Conservation (phyloP, 2,329 filamentous ascomycete genomes). For the Neonectria magnoliae region DNA sequence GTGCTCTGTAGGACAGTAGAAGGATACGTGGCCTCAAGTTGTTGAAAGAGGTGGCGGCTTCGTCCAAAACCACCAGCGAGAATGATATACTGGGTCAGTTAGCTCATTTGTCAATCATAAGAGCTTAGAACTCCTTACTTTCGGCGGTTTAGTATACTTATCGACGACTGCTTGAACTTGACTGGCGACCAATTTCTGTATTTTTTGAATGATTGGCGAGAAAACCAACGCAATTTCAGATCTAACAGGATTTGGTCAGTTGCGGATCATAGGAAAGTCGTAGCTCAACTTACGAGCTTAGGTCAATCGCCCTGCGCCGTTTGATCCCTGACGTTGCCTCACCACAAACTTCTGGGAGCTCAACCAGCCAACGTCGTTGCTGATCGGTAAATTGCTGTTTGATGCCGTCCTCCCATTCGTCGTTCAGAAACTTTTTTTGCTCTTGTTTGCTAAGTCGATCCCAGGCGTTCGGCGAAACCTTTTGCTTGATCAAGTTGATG, state of each 20-base stretch:
- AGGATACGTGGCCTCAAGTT: slow-evolving; percentile 14
- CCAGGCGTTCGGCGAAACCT: slow-evolving; percentile 26
- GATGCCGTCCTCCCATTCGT: slow-evolving; percentile 44
- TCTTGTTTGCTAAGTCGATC: neutral
- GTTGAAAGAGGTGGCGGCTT: slow-evolving; percentile 41
- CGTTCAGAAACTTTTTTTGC: slow-evolving; percentile 35
- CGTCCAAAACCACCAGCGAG: slow-evolving; percentile 53
- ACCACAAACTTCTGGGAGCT: slow-evolving; percentile 24
- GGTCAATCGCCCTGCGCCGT: neutral
- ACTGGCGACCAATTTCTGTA: slow-evolving; percentile 33
- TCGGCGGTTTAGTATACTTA: slow-evolving; percentile 33
- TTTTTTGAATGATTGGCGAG: slow-evolving; percentile 29
- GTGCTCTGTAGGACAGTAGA: slow-evolving; percentile 45
- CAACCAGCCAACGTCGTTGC: slow-evolving; percentile 23
- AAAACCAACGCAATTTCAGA: slow-evolving; percentile 40
- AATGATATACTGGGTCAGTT: slow-evolving; percentile 46
- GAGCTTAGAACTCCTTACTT: slow-evolving; percentile 31
- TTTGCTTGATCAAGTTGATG: slow-evolving; percentile 38
- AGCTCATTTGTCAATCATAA: neutral
- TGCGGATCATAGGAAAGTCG: no score
- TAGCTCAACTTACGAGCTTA: slow-evolving; percentile 8
- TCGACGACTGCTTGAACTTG: slow-evolving; percentile 38
- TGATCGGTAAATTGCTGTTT: slow-evolving; percentile 40
- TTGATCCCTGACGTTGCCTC: neutral
- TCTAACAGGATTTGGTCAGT: slow-evolving; percentile 7